Evolutionary conservation across 176 grass and related monocot species (phyloP), one percentile per base, ranked within the genome.

Genomic region (Aechmea fasciata): DNA sequence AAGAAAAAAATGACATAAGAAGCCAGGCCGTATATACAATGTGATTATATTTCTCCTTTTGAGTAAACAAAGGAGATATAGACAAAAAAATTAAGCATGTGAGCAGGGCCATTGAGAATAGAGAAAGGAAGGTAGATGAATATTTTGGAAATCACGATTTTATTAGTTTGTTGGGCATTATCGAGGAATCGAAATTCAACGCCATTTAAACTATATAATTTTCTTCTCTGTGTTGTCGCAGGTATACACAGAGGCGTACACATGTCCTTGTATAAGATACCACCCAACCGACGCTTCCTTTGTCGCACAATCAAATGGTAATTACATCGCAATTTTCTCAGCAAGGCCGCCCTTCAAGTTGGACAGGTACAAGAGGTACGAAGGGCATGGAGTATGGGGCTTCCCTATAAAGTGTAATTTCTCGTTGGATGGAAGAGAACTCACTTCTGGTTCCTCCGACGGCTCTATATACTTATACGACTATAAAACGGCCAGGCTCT

Each of bases 221-320:
- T 77, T 63, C 3, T 11, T 61, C 9, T 73, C 13, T 65, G 29
- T 53, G 13, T 78, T 49, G 18, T 92, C 0, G 24, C 78, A 96
- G 88, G 81, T 91, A 78, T 96, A 96, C 48, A 83, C 88, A 47
- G 92, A 96, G 73, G 92, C 83, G 17, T 96, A 87, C 70, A 88
- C 92, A 66, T 96, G 92, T 52, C 83, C 88, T 0, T 91, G 92
- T 62, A 74, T 96, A 68, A 86, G 85, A 69, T 91, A 96, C 55
- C 92, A 96, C 84, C 92, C 88, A 13, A 84, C 66, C 19, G 85
- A 91, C 75, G 20, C 82, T 73, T 84, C 73, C 24, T 96, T 96
- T 82, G 85, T 91, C 57, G 88, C 88, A 26, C 92, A 96, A 70
- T 91, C 92, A 48, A 96, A 96, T 10, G 92, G 88, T 61, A 96